A percentile compares a stretch with the other conserved stretches of the same genome.
These are phyloP conservation scores for Trypethelium eluteriae DNA, from an alignment of 495 filamentous ascomycete species.

Conservation along the genomic window DNA sequence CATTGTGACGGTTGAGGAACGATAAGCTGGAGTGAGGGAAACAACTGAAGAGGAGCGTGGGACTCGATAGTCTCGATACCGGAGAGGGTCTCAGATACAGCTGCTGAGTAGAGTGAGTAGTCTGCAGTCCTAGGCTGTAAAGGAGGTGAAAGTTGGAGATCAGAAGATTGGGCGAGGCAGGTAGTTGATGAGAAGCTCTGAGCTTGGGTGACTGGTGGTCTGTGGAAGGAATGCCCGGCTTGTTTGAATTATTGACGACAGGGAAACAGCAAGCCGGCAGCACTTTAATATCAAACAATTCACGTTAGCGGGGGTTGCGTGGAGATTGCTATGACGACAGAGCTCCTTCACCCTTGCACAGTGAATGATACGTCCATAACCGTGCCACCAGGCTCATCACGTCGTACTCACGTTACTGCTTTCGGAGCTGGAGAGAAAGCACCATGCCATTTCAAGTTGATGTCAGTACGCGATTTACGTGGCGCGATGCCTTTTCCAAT, in stretches of 20 bases:
- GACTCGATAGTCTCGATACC: neutral
- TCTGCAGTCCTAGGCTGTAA: neutral
- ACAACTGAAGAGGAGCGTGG: neutral
- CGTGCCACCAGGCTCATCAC: neutral
- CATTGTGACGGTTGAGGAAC: slow-evolving; percentile 53
- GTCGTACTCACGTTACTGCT: neutral
- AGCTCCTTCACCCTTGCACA: neutral
- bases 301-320: neutral
- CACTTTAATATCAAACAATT: neutral
- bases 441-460: neutral
- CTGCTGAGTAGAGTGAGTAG: slow-evolving; percentile 8
- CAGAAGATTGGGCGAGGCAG: neutral
- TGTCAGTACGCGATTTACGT: slow-evolving; percentile 7
- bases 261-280: slow-evolving; percentile 8
- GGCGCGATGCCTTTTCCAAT: neutral
- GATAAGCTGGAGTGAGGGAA: slow-evolving; percentile 3
- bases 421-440: neutral
- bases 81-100: neutral
- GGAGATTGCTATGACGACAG: slow-evolving; percentile 11
- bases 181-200: neutral
- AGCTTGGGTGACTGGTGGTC: neutral
- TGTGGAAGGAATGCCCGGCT: neutral
- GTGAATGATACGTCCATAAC: neutral
- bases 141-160: neutral
- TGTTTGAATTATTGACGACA: neutral